Evolutionary conservation across 2,329 filamentous ascomycete species (phyloP).

Genomic region (Talaromyces pinophilus): DNA sequence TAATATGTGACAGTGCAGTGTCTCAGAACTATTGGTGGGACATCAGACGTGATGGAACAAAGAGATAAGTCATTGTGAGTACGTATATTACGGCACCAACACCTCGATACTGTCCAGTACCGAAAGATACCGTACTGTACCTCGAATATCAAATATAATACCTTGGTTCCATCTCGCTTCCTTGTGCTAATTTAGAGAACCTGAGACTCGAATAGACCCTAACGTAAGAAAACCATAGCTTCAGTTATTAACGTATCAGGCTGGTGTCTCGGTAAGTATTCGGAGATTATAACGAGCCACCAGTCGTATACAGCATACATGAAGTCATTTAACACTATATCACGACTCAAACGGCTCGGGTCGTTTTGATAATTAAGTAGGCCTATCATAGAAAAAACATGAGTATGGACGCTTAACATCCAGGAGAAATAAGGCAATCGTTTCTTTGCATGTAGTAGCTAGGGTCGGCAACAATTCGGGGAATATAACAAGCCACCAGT

Average conservation of each 20-base stretch:
- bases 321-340: background rate
- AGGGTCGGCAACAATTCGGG: background rate
- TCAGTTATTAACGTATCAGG: background rate
- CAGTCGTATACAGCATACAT: background rate
- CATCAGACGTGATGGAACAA: background rate
- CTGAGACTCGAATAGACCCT: background rate
- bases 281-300: background rate
- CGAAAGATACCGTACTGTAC: background rate
- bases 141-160: background rate
- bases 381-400: background rate
- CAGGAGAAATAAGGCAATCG: background rate
- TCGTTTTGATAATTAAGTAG: background rate
- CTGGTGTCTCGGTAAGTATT: background rate
- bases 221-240: background rate
- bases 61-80: background rate
- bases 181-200: background rate
- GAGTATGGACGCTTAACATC: background rate
- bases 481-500: background rate
- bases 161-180: background rate
- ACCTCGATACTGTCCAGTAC: background rate
- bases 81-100: background rate
- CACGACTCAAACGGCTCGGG: background rate
- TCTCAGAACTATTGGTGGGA: background rate
- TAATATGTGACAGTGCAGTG: background rate
- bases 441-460: background rate